Evolutionary conservation across 2,329 filamentous ascomycete genomes (phyloP).

Genomic region (Exophiala sp.): DNA sequence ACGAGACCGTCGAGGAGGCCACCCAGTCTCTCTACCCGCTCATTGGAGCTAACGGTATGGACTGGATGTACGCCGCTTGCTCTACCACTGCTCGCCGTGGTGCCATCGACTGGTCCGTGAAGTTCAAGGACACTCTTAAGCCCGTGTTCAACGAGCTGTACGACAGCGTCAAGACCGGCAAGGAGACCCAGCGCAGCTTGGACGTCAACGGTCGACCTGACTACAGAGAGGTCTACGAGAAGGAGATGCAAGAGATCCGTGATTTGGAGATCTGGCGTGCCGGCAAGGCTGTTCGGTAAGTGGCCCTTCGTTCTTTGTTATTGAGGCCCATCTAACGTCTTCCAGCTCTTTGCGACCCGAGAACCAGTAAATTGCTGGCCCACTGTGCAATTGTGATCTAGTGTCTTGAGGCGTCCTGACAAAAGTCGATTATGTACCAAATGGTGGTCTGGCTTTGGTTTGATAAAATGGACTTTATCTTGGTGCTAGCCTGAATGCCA

Average conservation of each 20-base stretch:
- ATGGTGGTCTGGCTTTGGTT: conserved; percentile 1
- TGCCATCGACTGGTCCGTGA: conserved; percentile 96
- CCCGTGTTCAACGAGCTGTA: conserved; percentile 98
- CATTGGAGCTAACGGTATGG: conserved; percentile 97
- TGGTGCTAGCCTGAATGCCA: conserved; percentile 8
- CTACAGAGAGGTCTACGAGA: conserved; percentile 96
- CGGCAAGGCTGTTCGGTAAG: conserved; percentile 89
- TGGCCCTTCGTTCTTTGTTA: conserved; percentile 19
- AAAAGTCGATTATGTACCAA: conserved; percentile 19
- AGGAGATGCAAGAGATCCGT: conserved; percentile 98
- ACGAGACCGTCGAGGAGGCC: conserved; percentile 99
- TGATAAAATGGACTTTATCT: conserved; percentile 3
- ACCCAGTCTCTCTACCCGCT: conserved; percentile 97
- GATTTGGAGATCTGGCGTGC: conserved; percentile 98
- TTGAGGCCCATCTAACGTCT: conserved; percentile 24
- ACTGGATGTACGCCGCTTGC: conserved; percentile 99
- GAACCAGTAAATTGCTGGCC: conserved; percentile 55
- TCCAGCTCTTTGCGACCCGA: conserved; percentile 72
- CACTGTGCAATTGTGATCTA: conserved; percentile 1
- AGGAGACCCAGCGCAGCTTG: conserved; percentile 92
- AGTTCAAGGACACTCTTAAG: conserved; percentile 98
- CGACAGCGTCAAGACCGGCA: conserved; percentile 83
- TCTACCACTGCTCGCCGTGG: conserved; percentile 97
- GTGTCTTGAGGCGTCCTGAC: conserved; percentile 14
- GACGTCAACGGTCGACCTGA: conserved; percentile 95